A percentile compares a stretch with the other conserved stretches of the same genome.
Evolutionary conservation across 139 green algal species (phyloP).

Genomic region (Eudorina sp.): DNA sequence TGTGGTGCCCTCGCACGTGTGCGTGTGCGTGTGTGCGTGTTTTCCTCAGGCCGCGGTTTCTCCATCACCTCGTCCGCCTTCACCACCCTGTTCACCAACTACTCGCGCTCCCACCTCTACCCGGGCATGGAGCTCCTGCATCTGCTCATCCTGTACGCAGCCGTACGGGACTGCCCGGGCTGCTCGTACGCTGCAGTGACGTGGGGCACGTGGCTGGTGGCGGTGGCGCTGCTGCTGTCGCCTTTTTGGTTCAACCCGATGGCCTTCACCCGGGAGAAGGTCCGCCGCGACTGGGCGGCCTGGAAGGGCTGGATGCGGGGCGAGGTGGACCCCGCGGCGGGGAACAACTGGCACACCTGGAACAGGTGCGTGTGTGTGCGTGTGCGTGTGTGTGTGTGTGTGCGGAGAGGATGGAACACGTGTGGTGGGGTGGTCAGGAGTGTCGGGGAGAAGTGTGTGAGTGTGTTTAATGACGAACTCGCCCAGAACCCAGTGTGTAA

Average conservation of each 20-base stretch:
- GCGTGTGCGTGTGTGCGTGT: too few relatives aligned
- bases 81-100: constrained; percentile 62
- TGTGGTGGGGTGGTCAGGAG: too few relatives aligned
- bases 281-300: constrained; percentile 2
- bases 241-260: constrained; percentile 84
- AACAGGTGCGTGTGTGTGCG: background rate
- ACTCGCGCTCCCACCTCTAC: constrained; percentile 74
- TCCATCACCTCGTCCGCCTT: constrained; percentile 78
- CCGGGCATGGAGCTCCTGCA: constrained; percentile 68
- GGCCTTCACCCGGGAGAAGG: constrained; percentile 9
- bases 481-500: too few relatives aligned
- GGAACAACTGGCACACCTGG: constrained; percentile 18
- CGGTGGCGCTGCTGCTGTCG: constrained; percentile 68
- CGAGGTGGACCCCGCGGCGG: background rate
- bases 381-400: too few relatives aligned
- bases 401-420: too few relatives aligned
- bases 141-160: constrained; percentile 67
- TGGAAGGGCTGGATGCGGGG: background rate
- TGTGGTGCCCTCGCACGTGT: too few relatives aligned
- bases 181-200: constrained; percentile 61
- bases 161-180: constrained; percentile 47
- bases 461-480: too few relatives aligned
- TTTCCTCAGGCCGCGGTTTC: constrained; percentile 82
- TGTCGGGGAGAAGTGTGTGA: too few relatives aligned
- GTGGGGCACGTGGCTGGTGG: constrained; percentile 79